phyloP scores from a whole-genome alignment of 2,329 filamentous ascomycete species.

The Pseudopyricularia javanii region DNA sequence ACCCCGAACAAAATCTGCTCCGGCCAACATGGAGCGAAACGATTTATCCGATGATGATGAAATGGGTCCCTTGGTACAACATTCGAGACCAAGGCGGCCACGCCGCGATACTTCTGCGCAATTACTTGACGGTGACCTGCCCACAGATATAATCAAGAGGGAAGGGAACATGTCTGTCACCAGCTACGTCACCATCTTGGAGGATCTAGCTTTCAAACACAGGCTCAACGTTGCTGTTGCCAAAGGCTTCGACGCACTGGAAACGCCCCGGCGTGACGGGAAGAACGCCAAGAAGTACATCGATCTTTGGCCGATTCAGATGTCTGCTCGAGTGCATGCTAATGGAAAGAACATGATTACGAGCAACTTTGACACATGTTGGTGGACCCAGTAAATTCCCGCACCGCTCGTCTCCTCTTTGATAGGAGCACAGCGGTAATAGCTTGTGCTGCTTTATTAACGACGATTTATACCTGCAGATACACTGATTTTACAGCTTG shows the following conservation, averaged over 20 bases:
- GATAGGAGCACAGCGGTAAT: too few relatives aligned
- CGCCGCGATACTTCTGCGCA: constrained; percentile 43
- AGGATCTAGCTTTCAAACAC: constrained; percentile 66
- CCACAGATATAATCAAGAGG: constrained; percentile 56
- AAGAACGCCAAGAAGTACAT: constrained; percentile 62
- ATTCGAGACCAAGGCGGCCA: constrained; percentile 18
- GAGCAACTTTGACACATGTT: constrained; percentile 85
- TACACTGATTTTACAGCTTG: constrained; percentile 73
- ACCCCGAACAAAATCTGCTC: neutral
- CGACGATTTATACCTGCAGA: constrained; percentile 24
- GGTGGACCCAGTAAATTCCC: constrained; percentile 14
- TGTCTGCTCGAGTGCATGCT: constrained; percentile 70
- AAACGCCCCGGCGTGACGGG: constrained; percentile 52
- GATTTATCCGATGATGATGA: neutral
- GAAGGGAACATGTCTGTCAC: constrained; percentile 57
- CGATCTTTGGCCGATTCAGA: constrained; percentile 86
- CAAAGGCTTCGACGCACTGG: constrained; percentile 66
- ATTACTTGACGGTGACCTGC: constrained; percentile 45
- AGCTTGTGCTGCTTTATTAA: neutral
- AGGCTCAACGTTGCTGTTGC: constrained; percentile 78
- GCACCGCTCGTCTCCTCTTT: neutral
- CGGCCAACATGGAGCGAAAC: neutral
- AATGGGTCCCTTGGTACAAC: neutral
- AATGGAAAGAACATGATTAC: constrained; percentile 60
- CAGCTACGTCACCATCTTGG: constrained; percentile 71